phyloP scores from a whole-genome alignment of 345 rosid genomes.

The Limnanthes douglasii region DNA sequence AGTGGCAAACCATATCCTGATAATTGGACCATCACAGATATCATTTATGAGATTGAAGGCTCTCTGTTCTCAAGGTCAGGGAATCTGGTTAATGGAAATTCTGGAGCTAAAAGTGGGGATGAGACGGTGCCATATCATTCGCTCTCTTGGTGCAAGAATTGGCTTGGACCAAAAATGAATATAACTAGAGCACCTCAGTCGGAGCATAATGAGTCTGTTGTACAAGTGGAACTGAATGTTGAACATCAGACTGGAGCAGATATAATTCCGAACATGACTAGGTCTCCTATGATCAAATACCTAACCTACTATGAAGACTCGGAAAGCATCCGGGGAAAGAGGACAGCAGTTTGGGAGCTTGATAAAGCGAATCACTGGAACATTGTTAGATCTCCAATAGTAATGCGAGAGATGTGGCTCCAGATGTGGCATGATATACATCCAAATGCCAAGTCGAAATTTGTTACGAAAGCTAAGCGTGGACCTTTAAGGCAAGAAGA shows the following conservation, averaged over 20 bases:
- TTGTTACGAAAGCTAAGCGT: slow-evolving; percentile 90
- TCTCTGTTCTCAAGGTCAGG: slow-evolving; percentile 86
- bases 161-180: slow-evolving; percentile 88
- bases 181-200: slow-evolving; percentile 95
- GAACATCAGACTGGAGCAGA: slow-evolving; percentile 64
- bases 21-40: slow-evolving; percentile 93
- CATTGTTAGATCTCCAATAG: slow-evolving; percentile 75
- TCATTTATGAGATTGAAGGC: slow-evolving; percentile 86
- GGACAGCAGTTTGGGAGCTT: slow-evolving; percentile 98
- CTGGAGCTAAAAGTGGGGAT: slow-evolving; percentile 86
- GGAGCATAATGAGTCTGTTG: slow-evolving; percentile 90
- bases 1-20: slow-evolving; percentile 99
- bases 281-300: slow-evolving; percentile 63
- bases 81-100: slow-evolving; percentile 72
- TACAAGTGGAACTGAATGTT: slow-evolving; percentile 63
- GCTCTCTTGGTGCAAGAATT: slow-evolving; percentile 91
- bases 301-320: slow-evolving; percentile 91
- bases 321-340: slow-evolving; percentile 70
- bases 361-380: slow-evolving; percentile 98
- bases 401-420: slow-evolving; percentile 99
- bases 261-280: slow-evolving; percentile 77
- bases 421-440: slow-evolving; percentile 96
- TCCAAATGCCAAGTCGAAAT: slow-evolving; percentile 42
- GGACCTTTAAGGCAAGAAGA: slow-evolving; percentile 89
- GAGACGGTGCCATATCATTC: slow-evolving; percentile 94